Conservation (phyloP, 768 basidiomycete species). For the Mycena olivaceomarginata region DNA sequence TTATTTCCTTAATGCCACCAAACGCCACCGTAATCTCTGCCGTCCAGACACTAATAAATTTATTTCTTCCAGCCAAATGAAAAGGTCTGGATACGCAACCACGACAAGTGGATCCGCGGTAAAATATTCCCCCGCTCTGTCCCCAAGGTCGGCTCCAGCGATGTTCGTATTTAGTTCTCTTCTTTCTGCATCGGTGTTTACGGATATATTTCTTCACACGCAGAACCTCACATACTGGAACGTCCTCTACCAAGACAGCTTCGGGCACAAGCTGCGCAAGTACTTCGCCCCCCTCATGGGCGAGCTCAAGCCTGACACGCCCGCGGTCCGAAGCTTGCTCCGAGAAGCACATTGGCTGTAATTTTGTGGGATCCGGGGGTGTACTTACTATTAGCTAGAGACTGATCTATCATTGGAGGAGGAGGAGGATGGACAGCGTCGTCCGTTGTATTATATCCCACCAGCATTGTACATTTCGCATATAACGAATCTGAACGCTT, state of each 20-base stretch:
- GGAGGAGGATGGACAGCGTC: too few species aligned
- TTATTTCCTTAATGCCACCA: slow-evolving; percentile 23
- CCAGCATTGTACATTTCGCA: neutral
- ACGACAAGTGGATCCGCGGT: slow-evolving; percentile 43
- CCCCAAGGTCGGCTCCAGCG: slow-evolving; percentile 32
- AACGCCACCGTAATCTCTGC: slow-evolving; percentile 24
- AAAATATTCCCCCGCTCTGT: slow-evolving; percentile 39
- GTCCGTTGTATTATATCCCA: neutral
- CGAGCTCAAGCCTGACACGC: slow-evolving; percentile 78
- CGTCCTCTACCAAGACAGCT: slow-evolving; percentile 73
- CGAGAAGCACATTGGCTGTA: slow-evolving; percentile 53
- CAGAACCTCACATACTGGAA: slow-evolving; percentile 55
- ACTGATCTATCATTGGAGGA: too few species aligned
- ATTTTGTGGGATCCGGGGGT: neutral
- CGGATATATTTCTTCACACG: neutral
- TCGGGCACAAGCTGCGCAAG: slow-evolving; percentile 69
- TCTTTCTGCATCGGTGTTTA: neutral
- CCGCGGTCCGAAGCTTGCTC: slow-evolving; percentile 67
- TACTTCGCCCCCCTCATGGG: slow-evolving; percentile 80
- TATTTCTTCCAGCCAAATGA: slow-evolving; percentile 31
- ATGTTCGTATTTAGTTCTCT: slow-evolving; percentile 29
- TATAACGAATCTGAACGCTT: neutral
- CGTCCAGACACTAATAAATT: neutral
- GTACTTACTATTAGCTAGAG: neutral
- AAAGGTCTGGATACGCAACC: slow-evolving; percentile 38